Conservation (phyloP, 2,329 filamentous ascomycete genomes). For the Gyromitra esculenta region DNA sequence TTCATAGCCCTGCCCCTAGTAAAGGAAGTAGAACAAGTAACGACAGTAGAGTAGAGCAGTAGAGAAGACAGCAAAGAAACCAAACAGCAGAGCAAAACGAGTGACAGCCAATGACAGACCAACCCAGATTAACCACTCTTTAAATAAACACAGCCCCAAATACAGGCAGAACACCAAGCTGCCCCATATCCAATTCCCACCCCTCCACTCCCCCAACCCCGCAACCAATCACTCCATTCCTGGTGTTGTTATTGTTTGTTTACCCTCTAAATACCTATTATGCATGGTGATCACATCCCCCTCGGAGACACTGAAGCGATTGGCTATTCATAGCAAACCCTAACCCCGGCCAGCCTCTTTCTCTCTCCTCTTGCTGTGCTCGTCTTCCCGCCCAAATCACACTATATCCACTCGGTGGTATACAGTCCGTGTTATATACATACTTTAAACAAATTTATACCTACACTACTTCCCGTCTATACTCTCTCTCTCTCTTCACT, state of each 20-base stretch:
- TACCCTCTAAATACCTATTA: not conserved
- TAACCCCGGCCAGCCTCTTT: not conserved
- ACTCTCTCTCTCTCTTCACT: no score
- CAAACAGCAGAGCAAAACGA: not conserved
- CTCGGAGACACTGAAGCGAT: not conserved
- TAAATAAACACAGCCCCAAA: not conserved
- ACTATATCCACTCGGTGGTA: not conserved
- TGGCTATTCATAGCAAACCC: not conserved
- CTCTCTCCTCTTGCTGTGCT: not conserved
- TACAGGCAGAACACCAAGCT: not conserved
- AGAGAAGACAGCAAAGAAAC: no score
- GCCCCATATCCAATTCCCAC: not conserved
- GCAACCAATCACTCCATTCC: not conserved
- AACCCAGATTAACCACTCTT: not conserved
- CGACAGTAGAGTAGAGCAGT: no score
- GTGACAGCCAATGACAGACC: slow-evolving; percentile 13
- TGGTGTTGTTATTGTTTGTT: not conserved
- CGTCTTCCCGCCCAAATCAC: not conserved
- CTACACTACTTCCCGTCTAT: no score
- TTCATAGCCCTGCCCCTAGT: no score
- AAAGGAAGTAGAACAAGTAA: no score
- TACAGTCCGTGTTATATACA: not conserved
- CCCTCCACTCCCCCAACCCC: not conserved
- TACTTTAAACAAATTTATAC: no score
- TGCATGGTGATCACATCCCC: not conserved